These are phyloP conservation scores for Cichorium intybus DNA, from an alignment of 140 eudicot genomes.

Conservation along the genomic window DNA sequence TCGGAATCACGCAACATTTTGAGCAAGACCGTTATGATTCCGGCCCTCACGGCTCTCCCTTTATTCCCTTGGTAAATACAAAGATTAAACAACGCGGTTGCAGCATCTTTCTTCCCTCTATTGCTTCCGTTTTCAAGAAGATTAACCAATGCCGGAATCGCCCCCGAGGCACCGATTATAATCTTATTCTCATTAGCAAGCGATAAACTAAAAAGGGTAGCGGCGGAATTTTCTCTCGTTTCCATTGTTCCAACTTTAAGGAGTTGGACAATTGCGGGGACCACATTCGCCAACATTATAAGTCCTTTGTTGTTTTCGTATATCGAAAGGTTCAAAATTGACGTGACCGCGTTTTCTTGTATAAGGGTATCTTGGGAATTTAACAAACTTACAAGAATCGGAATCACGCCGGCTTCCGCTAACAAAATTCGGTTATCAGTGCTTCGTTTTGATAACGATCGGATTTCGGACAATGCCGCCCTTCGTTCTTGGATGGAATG, in stretches of 20 bases:
- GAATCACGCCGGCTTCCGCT: conserved; percentile 94
- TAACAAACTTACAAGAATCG: conserved; percentile 66
- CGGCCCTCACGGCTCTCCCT: conserved; percentile 89
- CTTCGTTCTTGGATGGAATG: conserved; percentile 54
- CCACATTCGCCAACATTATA: conserved; percentile 89
- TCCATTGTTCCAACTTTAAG: conserved; percentile 77
- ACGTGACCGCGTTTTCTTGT: conserved; percentile 87
- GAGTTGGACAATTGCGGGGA: conserved; percentile 82
- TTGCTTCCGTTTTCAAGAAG: conserved; percentile 69
- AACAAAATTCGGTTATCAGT: conserved; percentile 80
- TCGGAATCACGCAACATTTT: conserved; percentile 67
- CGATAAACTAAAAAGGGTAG: conserved; percentile 89
- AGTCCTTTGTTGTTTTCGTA: conserved; percentile 79
- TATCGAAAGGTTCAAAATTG: conserved; percentile 83
- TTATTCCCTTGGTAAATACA: conserved; percentile 91
- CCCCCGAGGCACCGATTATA: conserved; percentile 92
- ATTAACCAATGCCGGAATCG: conserved; percentile 76
- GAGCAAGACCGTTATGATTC: conserved; percentile 58
- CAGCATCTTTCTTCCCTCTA: conserved; percentile 94
- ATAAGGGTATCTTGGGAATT: conserved; percentile 63
- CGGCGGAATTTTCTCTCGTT: conserved; percentile 87
- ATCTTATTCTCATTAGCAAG: conserved; percentile 90
- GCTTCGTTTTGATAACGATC: conserved; percentile 84
- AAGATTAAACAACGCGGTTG: conserved; percentile 82
- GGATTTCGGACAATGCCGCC: conserved; percentile 67